Conservation (phyloP, 2,329 filamentous ascomycete species). For the Verticillium isaacii region DNA sequence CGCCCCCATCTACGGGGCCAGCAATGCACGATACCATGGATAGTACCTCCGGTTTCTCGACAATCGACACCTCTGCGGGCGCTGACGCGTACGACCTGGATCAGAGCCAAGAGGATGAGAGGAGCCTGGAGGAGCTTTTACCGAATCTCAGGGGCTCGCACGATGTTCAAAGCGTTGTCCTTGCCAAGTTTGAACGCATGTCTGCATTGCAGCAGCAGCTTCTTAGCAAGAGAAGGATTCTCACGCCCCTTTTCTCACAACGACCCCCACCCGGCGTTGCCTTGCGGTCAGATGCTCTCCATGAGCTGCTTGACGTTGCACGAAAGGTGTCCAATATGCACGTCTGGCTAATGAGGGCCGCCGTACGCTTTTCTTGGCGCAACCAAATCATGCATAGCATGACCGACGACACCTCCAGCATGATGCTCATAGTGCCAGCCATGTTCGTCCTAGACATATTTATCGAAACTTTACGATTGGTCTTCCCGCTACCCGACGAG, state of each 20-base stretch:
- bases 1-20: neutral
- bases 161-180: neutral
- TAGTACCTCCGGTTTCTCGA: neutral
- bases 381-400: slow-evolving; percentile 5
- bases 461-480: slow-evolving; percentile 1
- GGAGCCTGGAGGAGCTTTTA: neutral
- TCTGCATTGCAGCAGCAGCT: slow-evolving; percentile 4
- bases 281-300: neutral
- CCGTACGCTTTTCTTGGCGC: slow-evolving; percentile 4
- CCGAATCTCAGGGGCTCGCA: neutral
- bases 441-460: slow-evolving; percentile 6
- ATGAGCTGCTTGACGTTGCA: slow-evolving; percentile 4
- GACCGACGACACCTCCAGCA: slow-evolving; percentile 5
- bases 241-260: neutral
- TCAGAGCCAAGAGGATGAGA: neutral
- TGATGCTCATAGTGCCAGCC: slow-evolving; percentile 5
- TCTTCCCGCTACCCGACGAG: slow-evolving; percentile 1
- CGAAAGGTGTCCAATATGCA: slow-evolving; percentile 2
- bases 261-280: neutral
- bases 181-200: slow-evolving; percentile 1
- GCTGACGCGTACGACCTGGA: neutral
- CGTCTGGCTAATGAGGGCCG: slow-evolving; percentile 3
- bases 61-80: neutral
- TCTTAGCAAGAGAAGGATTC: slow-evolving; percentile 2
- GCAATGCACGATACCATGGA: neutral